These are phyloP conservation scores for Cryphonectria nitschkei DNA, from an alignment of 2,329 filamentous ascomycete species.

Conservation along the genomic window DNA sequence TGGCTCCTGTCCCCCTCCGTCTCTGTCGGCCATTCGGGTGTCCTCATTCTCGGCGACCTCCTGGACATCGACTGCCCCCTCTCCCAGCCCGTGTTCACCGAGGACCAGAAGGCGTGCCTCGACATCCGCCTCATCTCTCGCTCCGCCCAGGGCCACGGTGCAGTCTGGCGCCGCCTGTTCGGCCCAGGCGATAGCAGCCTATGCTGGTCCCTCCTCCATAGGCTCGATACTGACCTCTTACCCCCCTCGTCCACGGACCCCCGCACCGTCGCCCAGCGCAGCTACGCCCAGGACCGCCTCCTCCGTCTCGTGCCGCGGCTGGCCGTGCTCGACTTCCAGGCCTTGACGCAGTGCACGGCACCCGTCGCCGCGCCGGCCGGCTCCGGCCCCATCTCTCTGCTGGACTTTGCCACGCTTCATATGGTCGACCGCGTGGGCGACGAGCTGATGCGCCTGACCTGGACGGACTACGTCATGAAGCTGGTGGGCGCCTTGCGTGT, in stretches of 20 bases:
- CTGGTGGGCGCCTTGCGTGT: slow-evolving; percentile 53
- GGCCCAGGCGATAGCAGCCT: slow-evolving; percentile 45
- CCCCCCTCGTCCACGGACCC: slow-evolving; percentile 36
- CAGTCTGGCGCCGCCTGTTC: slow-evolving; percentile 59
- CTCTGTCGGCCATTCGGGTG: slow-evolving; percentile 58
- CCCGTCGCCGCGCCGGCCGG: slow-evolving; percentile 35
- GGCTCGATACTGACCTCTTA: slow-evolving; percentile 19
- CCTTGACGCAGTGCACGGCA: slow-evolving; percentile 41
- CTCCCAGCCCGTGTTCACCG: slow-evolving; percentile 34
- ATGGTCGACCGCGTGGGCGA: slow-evolving; percentile 55
- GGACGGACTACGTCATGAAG: slow-evolving; percentile 58
- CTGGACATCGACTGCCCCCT: slow-evolving; percentile 59
- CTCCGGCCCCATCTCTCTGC: slow-evolving; percentile 36
- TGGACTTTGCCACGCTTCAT: slow-evolving; percentile 54
- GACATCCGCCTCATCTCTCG: slow-evolving; percentile 36
- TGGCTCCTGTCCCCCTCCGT: slow-evolving; percentile 60
- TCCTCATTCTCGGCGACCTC: slow-evolving; percentile 54
- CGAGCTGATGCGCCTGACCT: slow-evolving; percentile 52
- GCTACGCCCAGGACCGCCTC: slow-evolving; percentile 57
- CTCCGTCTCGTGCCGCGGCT: slow-evolving; percentile 56
- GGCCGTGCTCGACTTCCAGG: slow-evolving; percentile 49
- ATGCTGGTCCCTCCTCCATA: slow-evolving; percentile 30
- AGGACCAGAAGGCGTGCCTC: slow-evolving; percentile 29
- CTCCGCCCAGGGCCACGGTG: slow-evolving; percentile 51
- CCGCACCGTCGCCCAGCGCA: slow-evolving; percentile 42